A percentile compares a stretch with the other conserved stretches of the same genome.
phyloP scores from a whole-genome alignment of 495 filamentous ascomycete genomes.

The Penicillium canariense region DNA sequence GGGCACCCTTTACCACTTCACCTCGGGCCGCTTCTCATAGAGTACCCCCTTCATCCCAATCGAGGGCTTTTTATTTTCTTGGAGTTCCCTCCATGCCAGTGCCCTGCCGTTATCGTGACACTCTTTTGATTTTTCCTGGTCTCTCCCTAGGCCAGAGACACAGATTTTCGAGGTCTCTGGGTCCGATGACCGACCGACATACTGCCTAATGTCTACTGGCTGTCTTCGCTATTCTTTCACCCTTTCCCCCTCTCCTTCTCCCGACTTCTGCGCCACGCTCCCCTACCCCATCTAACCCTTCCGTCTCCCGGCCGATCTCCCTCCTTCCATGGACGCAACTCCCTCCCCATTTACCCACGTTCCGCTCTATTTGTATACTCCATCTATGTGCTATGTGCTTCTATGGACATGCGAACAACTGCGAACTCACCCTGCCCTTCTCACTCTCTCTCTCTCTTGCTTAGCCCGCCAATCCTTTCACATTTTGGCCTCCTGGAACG shows the following conservation, averaged over 20 bases:
- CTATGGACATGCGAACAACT: no score
- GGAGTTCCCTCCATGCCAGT: neutral
- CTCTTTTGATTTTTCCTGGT: constrained; percentile 6
- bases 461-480: neutral
- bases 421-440: neutral
- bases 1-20: neutral
- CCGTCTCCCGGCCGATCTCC: constrained; percentile 17
- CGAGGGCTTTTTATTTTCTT: no score
- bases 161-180: neutral
- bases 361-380: constrained; percentile 6
- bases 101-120: neutral
- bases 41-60: no score
- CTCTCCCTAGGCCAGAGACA: constrained; percentile 2
- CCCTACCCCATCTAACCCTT: constrained; percentile 9
- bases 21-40: neutral
- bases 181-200: neutral
- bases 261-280: constrained; percentile 14
- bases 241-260: constrained; percentile 4
- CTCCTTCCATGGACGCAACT: constrained; percentile 16
- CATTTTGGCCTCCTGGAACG: neutral
- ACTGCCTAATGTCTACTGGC: neutral
- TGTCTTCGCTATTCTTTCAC: neutral
- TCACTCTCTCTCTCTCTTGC: neutral
- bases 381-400: neutral
- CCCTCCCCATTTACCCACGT: constrained; percentile 11